Evolutionary conservation across 805 yeast species (phyloP).

Genomic region (Metschnikowia continentalis): DNA sequence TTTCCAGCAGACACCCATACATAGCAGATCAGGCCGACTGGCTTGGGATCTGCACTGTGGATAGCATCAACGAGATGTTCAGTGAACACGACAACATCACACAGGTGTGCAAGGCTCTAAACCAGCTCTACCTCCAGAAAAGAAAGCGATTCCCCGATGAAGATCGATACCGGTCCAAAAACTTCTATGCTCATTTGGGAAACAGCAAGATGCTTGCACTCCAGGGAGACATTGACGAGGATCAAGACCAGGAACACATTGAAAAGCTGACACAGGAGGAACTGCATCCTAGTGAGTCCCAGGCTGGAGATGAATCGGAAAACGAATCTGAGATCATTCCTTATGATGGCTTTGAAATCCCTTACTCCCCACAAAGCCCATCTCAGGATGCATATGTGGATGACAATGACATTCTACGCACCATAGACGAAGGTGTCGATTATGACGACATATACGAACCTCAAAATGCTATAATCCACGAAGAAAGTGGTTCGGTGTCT

Average conservation of each 20-base stretch:
- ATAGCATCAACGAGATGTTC: constrained; percentile 36
- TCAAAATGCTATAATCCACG: neutral
- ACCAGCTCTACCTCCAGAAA: constrained; percentile 29
- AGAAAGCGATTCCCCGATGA: constrained; percentile 35
- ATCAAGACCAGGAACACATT: neutral
- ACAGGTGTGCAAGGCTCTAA: constrained; percentile 31
- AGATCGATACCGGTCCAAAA: constrained; percentile 35
- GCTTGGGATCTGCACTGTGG: constrained; percentile 34
- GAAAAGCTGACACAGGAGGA: constrained; percentile 7
- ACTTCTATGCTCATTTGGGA: constrained; percentile 37
- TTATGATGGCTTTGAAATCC: constrained; percentile 9
- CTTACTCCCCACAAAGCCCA: constrained; percentile 1
- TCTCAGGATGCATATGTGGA: neutral
- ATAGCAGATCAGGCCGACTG: constrained; percentile 43
- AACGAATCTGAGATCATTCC: constrained; percentile 11
- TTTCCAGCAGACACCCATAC: constrained; percentile 43
- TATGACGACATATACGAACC: neutral
- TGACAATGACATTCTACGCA: neutral
- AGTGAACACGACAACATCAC: constrained; percentile 29
- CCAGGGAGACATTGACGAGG: constrained; percentile 11
- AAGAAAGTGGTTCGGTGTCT: neutral
- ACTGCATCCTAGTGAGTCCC: constrained; percentile 3
- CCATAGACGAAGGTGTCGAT: constrained; percentile 1
- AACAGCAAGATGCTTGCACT: constrained; percentile 14
- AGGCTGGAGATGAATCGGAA: neutral